Conservation (phyloP, 495 filamentous ascomycete genomes). For the Pyrenula massariospora region DNA sequence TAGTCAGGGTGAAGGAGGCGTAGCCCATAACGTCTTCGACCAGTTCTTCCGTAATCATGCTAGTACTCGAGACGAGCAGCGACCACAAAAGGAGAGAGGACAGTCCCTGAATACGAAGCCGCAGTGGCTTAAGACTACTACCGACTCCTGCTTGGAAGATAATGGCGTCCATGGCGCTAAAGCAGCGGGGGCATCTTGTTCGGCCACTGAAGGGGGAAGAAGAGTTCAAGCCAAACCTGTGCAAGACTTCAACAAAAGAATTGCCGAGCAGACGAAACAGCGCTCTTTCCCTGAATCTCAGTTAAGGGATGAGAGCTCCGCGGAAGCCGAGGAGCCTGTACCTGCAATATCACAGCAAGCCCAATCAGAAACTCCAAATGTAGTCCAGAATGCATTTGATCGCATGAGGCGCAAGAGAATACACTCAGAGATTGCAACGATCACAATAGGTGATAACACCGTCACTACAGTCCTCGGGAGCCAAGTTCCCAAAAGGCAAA, state of each 20-base stretch:
- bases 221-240: conserved; percentile 3
- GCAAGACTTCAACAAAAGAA: conserved; percentile 25
- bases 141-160: background rate
- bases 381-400: conserved; percentile 53
- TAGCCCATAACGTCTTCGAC: background rate
- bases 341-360: conserved; percentile 11
- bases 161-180: too few relatives aligned
- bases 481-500: conserved; percentile 23
- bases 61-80: background rate
- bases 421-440: conserved; percentile 66
- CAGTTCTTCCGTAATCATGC: background rate
- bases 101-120: background rate
- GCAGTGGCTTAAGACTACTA: background rate
- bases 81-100: background rate
- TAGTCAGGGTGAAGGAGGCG: conserved; percentile 1
- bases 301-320: conserved; percentile 1
- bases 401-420: conserved; percentile 54
- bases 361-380: conserved; percentile 25
- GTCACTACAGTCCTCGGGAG: conserved; percentile 51
- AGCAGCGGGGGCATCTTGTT: background rate
- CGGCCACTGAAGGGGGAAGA: background rate
- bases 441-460: conserved; percentile 75
- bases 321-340: conserved; percentile 3
- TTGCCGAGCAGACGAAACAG: conserved; percentile 13
- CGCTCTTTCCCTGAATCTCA: background rate